Conservation (phyloP, 1,284 basidiomycete species). For the Porogramme epimiltina region DNA sequence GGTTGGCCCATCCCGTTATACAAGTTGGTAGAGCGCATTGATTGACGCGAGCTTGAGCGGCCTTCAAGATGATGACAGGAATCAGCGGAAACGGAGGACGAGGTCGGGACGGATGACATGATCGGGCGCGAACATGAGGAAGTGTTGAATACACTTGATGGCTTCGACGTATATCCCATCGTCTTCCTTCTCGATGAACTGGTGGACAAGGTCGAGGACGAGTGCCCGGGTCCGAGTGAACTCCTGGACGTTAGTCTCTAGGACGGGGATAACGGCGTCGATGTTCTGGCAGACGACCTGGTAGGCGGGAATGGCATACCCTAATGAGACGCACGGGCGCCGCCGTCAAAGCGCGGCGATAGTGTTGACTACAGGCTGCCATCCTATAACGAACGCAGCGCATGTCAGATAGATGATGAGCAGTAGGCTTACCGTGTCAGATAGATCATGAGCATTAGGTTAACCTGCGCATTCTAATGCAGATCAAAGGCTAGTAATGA, state of each 20-base stretch:
- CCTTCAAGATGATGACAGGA: constrained; percentile 78
- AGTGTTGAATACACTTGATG: constrained; percentile 94
- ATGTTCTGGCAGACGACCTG: constrained; percentile 91
- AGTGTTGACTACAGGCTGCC: too few relatives aligned
- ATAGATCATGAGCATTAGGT: too few relatives aligned
- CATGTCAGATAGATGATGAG: too few relatives aligned
- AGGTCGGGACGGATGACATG: constrained; percentile 80
- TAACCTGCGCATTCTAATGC: too few relatives aligned
- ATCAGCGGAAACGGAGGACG: constrained; percentile 72
- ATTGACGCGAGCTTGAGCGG: constrained; percentile 93
- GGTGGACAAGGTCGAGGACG: constrained; percentile 83
- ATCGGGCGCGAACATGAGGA: constrained; percentile 92
- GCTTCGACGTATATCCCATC: constrained; percentile 92
- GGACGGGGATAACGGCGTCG: constrained; percentile 90
- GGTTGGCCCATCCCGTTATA: constrained; percentile 90
- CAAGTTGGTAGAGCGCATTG: constrained; percentile 94
- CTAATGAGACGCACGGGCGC: too few relatives aligned
- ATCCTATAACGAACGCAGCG: too few relatives aligned
- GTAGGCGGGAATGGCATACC: constrained; percentile 91
- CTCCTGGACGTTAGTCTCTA: constrained; percentile 96
- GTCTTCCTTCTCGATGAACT: constrained; percentile 86
- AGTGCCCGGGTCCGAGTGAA: constrained; percentile 79
- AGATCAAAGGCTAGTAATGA: too few relatives aligned
- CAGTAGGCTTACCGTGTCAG: too few relatives aligned
- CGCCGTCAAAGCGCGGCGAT: too few relatives aligned